Evolutionary conservation across 1,139 yeast genomes (phyloP).

Genomic region (Sugiyamaella pinicola): DNA sequence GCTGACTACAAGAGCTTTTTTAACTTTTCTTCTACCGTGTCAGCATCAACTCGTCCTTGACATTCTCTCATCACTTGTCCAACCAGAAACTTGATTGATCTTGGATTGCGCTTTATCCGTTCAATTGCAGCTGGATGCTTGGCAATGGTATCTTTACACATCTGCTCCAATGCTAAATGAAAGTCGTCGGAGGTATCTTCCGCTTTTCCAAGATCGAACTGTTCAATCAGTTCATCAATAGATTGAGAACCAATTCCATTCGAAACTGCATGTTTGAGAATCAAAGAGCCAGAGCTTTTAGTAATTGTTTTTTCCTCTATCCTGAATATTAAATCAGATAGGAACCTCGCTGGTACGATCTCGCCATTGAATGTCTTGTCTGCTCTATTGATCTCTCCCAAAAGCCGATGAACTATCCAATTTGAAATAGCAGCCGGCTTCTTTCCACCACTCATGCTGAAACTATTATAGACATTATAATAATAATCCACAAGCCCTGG

Average conservation of each 20-base stretch:
- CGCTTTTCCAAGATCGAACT: conserved; percentile 54
- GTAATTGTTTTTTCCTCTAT: conserved; percentile 48
- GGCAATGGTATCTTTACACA: conserved; percentile 57
- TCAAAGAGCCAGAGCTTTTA: conserved; percentile 63
- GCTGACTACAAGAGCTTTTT: conserved; percentile 8
- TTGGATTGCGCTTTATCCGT: conserved; percentile 55
- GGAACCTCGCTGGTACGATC: conserved; percentile 44
- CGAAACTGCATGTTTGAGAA: conserved; percentile 61
- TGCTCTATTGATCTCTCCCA: conserved; percentile 66
- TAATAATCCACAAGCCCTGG: conserved; percentile 55
- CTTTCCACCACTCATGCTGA: conserved; percentile 31
- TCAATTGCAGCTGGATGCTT: conserved; percentile 60
- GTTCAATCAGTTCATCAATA: conserved; percentile 53
- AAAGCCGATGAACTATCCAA: conserved; percentile 81
- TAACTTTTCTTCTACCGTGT: conserved; percentile 20
- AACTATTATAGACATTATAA: conserved; percentile 46
- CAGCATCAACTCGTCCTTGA: conserved; percentile 53
- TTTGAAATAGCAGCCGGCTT: conserved; percentile 54
- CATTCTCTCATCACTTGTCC: conserved; percentile 84
- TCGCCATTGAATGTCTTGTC: conserved; percentile 46
- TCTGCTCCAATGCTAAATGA: conserved; percentile 50
- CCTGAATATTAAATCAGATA: conserved; percentile 50
- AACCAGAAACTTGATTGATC: conserved; percentile 70
- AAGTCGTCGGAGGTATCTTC: conserved; percentile 40
- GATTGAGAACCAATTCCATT: conserved; percentile 44